Evolutionary conservation across 2,329 filamentous ascomycete genomes (phyloP), one percentile per base, ranked within the genome.

Genomic region (Didymella keratinophila): DNA sequence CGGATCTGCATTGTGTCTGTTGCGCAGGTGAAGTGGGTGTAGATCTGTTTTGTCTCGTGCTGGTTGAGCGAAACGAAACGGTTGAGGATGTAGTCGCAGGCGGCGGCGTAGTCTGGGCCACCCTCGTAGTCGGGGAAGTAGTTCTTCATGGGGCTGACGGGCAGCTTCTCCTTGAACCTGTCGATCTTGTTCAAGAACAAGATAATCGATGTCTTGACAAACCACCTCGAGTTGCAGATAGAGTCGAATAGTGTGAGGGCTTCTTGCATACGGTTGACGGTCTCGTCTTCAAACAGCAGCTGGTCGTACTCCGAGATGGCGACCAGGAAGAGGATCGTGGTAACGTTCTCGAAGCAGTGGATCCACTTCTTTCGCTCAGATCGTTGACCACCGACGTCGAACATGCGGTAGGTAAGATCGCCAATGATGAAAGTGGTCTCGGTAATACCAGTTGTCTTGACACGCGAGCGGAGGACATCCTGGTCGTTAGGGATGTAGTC

Each of bases 361-460:
- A 97, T 97, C 93, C 93, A 97, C 87, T 97, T 97, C 90, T 97
- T 97, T 77, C 93, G 89, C 81, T 97, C 93, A 7, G 92, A 97
- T 77, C 93, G 87, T 80, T 97, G 93, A 66, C 93, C 94, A 85
- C 93, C 93, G 44, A 97, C 93, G 73, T 97, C 93, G 80, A 97
- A 97, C 93, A 97, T 97, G 68, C 93, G 88, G 83, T 97, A 97
- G 57, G 93, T 97, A 65, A 97, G 83, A 72, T 97, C 91, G 67
- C 92, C 93, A 67, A 96, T 96, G 77, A 95, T 95, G 81, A 97
- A 97, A 30, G 91, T 95, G 21, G 93, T 97, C 81, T 97, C 93
- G 30, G 93, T 97, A 76, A 97, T 97, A 88, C 93, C 93, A 23
- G 93, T 97, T 2, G 93, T 97, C 87, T 96, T 96, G 80, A 97